phyloP scores from a whole-genome alignment of 768 basidiomycete genomes.

The Collybia sp. region DNA sequence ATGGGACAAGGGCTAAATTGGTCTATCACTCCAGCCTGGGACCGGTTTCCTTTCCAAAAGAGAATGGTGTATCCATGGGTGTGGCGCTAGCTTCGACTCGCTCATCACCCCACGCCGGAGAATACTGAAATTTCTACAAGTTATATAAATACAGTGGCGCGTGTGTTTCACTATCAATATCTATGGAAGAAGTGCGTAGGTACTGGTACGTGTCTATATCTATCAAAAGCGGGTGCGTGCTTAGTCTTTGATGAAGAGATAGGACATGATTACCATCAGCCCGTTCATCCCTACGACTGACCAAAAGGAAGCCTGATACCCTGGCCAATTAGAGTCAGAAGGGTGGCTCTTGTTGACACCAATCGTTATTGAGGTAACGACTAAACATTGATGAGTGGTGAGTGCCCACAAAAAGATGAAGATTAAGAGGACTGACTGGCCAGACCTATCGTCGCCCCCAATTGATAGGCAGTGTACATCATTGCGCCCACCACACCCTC shows the following conservation, averaged over 20 bases:
- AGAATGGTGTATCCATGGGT: too few species aligned
- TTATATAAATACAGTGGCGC: too few species aligned
- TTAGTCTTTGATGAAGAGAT: background rate
- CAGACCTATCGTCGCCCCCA: constrained; percentile 6
- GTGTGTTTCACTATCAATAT: too few species aligned
- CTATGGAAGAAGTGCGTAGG: too few species aligned
- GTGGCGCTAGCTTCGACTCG: too few species aligned
- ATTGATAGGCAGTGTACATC: constrained; percentile 8
- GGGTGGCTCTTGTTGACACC: background rate
- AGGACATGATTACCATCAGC: background rate
- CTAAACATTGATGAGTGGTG: background rate
- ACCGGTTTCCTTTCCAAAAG: too few species aligned
- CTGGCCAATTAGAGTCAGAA: background rate
- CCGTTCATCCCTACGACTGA: constrained; percentile 3
- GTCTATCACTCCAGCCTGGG: too few species aligned
- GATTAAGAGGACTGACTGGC: constrained; percentile 3
- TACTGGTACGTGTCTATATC: too few species aligned
- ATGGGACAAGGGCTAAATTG: too few species aligned
- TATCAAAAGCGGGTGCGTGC: too few species aligned
- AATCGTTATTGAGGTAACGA: background rate
- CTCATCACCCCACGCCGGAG: too few species aligned
- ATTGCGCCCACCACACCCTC: constrained; percentile 10
- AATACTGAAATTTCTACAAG: too few species aligned
- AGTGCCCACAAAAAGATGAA: background rate
- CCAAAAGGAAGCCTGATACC: constrained; percentile 1